Percentiles rank a stretch among this genome's conserved stretches.
Evolutionary conservation across 2,329 filamentous ascomycete species (phyloP).

Genomic region (Colletotrichum higginsianum): DNA sequence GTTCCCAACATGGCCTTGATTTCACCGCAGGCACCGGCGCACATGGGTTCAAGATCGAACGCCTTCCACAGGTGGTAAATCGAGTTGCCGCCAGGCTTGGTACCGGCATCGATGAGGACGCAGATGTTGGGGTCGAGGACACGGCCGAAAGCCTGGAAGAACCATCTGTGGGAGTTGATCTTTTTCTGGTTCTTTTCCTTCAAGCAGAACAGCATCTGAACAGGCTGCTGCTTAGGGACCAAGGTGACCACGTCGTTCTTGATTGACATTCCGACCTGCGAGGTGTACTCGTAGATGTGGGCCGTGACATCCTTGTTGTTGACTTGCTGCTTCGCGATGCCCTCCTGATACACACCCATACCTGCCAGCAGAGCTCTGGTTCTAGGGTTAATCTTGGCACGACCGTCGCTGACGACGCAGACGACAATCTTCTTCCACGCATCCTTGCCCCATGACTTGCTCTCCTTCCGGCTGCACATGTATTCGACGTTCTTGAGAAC

Average conservation of each 20-base stretch:
- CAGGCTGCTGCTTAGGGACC: slow-evolving; percentile 87
- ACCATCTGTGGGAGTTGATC: slow-evolving; percentile 99
- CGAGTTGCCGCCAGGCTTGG: slow-evolving; percentile 91
- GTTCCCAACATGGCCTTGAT: slow-evolving; percentile 97
- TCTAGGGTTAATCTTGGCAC: slow-evolving; percentile 94
- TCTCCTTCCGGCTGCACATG: slow-evolving; percentile 94
- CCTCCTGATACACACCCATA: slow-evolving; percentile 97
- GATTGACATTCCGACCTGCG: slow-evolving; percentile 87
- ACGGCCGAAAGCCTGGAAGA: slow-evolving; percentile 96
- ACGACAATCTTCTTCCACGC: slow-evolving; percentile 99
- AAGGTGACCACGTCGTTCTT: slow-evolving; percentile 91
- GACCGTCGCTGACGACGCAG: slow-evolving; percentile 95
- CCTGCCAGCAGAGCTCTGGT: slow-evolving; percentile 91
- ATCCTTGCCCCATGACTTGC: slow-evolving; percentile 98
- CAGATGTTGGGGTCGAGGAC: slow-evolving; percentile 97
- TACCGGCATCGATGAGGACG: slow-evolving; percentile 95
- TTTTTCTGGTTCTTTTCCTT: slow-evolving; percentile 99
- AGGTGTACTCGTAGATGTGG: slow-evolving; percentile 97
- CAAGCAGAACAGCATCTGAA: slow-evolving; percentile 97
- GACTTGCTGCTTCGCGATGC: slow-evolving; percentile 98
- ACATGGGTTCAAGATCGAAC: slow-evolving; percentile 98
- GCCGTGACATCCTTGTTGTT: slow-evolving; percentile 97
- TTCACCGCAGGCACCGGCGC: slow-evolving; percentile 96
- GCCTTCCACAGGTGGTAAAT: slow-evolving; percentile 99
- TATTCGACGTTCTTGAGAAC: slow-evolving; percentile 99